phyloP scores from a whole-genome alignment of 305 asterid species.

The Fraxinus dipetala region DNA sequence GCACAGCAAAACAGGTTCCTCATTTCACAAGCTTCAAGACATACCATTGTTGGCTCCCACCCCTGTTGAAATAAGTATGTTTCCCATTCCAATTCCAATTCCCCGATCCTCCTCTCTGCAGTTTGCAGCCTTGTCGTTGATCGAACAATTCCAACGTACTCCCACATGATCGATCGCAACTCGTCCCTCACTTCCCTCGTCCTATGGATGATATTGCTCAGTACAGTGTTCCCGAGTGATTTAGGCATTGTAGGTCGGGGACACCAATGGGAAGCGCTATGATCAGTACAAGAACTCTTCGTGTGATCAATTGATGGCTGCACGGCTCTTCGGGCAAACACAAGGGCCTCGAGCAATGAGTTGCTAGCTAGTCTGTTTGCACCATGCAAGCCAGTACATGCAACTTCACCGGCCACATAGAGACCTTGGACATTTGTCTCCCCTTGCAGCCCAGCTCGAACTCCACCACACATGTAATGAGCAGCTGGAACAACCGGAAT shows the following conservation, averaged over 20 bases:
- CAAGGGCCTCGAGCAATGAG: constrained; percentile 88
- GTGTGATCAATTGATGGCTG: constrained; percentile 72
- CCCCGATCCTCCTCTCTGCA: constrained; percentile 77
- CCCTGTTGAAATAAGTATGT: constrained; percentile 74
- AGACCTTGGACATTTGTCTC: constrained; percentile 86
- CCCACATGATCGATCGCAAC: constrained; percentile 86
- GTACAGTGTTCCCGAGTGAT: constrained; percentile 38
- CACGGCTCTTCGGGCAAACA: constrained; percentile 88
- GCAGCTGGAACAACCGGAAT: constrained; percentile 98
- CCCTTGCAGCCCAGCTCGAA: constrained; percentile 95
- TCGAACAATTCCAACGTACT: constrained; percentile 81
- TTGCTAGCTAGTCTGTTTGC: constrained; percentile 96
- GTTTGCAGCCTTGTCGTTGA: constrained; percentile 66
- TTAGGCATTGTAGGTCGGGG: constrained; percentile 56
- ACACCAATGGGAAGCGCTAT: constrained; percentile 49
- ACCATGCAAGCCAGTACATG: constrained; percentile 95
- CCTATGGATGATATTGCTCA: constrained; percentile 35
- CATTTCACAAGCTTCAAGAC: constrained; percentile 86
- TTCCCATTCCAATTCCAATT: constrained; percentile 89
- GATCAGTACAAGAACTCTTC: constrained; percentile 33
- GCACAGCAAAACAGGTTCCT: constrained; percentile 93
- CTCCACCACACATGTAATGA: constrained; percentile 99
- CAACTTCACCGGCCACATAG: constrained; percentile 93
- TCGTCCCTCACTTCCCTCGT: constrained; percentile 71
- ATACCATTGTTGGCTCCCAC: constrained; percentile 93